These are phyloP conservation scores for Metschnikowia santaceciliae DNA, from an alignment of 805 yeast species.

Conservation along the genomic window DNA sequence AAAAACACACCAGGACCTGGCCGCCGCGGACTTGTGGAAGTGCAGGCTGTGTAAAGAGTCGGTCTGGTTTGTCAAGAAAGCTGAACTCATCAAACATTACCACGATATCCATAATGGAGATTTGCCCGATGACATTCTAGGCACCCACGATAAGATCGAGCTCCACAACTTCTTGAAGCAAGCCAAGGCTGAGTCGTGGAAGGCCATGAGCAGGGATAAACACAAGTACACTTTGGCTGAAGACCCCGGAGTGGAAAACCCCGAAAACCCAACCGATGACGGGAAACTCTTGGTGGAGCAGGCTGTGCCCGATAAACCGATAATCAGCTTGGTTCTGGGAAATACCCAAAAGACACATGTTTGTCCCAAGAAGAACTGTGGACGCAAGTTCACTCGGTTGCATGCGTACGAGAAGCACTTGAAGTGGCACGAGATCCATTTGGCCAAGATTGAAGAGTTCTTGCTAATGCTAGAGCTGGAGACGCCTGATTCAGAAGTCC, in stretches of 20 bases:
- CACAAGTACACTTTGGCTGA: not conserved
- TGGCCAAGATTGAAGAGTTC: slow-evolving; percentile 24
- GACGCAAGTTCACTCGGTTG: slow-evolving; percentile 8
- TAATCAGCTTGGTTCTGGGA: slow-evolving; percentile 9
- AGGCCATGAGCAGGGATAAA: slow-evolving; percentile 7
- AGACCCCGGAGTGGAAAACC: not conserved
- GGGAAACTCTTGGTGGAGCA: slow-evolving; percentile 4
- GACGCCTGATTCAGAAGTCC: not conserved
- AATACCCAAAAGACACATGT: slow-evolving; percentile 5
- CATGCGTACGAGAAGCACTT: slow-evolving; percentile 15
- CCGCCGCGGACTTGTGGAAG: slow-evolving; percentile 53
- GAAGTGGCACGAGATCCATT: slow-evolving; percentile 21
- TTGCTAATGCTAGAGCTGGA: slow-evolving; percentile 2
- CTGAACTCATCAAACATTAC: slow-evolving; percentile 56
- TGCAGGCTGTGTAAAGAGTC: slow-evolving; percentile 49
- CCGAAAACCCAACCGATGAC: not conserved
- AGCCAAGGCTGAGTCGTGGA: slow-evolving; percentile 11
- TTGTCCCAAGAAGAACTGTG: slow-evolving; percentile 14
- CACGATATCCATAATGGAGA: slow-evolving; percentile 42
- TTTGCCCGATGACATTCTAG: slow-evolving; percentile 31
- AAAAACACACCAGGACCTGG: slow-evolving; percentile 50
- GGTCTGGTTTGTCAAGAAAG: slow-evolving; percentile 50
- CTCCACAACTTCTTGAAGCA: slow-evolving; percentile 21
- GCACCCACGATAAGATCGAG: slow-evolving; percentile 19
- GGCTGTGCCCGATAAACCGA: slow-evolving; percentile 6